Conservation (phyloP, 768 basidiomycete genomes). For the Termitomyces sp. region DNA sequence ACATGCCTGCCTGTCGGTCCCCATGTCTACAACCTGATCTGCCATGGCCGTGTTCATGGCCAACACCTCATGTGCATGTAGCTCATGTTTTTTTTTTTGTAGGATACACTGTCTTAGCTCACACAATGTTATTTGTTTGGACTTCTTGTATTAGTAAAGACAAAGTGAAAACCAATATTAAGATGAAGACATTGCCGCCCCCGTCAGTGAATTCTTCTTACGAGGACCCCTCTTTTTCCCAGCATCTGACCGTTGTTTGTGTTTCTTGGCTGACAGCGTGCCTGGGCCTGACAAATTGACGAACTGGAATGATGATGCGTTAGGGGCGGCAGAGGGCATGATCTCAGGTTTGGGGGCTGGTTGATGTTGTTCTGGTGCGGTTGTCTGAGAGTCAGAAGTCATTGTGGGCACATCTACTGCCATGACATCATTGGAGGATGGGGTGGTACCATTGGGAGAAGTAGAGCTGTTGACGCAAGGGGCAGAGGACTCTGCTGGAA, state of each 20-base stretch:
- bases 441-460: background rate
- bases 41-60: no score
- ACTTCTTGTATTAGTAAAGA: background rate
- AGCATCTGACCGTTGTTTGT: background rate
- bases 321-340: no score
- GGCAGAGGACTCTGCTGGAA: background rate
- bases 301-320: no score
- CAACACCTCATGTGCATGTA: no score
- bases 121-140: no score
- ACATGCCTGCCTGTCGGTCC: no score
- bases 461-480: background rate
- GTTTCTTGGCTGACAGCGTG: background rate
- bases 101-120: no score
- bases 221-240: background rate
- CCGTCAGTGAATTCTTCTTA: background rate
- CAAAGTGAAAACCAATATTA: background rate
- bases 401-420: no score
- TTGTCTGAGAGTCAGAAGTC: background rate
- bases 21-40: no score
- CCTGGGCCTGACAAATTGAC: no score
- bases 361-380: background rate
- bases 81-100: no score
- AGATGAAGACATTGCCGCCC: background rate
- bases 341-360: no score
- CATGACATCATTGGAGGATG: background rate